phyloP scores from a whole-genome alignment of 2,329 filamentous ascomycete genomes.

The Pseudogymnoascus sp. region DNA sequence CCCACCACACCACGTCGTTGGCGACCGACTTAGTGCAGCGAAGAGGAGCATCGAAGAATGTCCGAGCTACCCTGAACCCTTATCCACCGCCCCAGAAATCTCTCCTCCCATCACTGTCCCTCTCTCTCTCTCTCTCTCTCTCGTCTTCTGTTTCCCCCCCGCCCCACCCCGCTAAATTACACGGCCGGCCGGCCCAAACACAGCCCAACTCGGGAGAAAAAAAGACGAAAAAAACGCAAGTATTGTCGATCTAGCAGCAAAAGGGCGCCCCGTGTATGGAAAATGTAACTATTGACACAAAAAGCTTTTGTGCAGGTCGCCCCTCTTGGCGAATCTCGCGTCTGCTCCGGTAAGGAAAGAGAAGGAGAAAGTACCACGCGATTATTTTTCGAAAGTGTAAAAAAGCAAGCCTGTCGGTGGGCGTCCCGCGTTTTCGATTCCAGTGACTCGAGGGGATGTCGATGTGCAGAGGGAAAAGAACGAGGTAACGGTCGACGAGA shows the following conservation, averaged over 20 bases:
- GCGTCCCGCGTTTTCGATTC: conserved; percentile 14
- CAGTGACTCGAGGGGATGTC: conserved; percentile 7
- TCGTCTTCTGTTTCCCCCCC: no score
- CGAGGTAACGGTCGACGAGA: conserved; percentile 6
- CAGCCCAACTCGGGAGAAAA: neutral
- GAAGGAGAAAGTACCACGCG: conserved; percentile 22
- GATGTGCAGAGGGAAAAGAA: conserved; percentile 12
- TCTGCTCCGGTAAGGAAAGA: conserved; percentile 18
- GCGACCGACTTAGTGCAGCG: conserved; percentile 16
- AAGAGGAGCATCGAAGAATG: neutral
- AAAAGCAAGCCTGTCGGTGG: conserved; percentile 25
- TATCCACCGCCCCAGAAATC: neutral
- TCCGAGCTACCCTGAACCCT: conserved; percentile 8
- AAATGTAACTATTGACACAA: conserved; percentile 26
- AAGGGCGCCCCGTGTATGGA: conserved; percentile 7
- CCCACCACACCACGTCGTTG: conserved; percentile 15
- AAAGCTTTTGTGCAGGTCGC: conserved; percentile 23
- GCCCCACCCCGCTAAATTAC: conserved; percentile 21
- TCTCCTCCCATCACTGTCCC: neutral
- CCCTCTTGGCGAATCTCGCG: conserved; percentile 15
- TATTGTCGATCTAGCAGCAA: conserved; percentile 7
- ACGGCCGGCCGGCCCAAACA: conserved; percentile 23
- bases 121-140: conserved; percentile 2
- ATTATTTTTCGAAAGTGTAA: conserved; percentile 17
- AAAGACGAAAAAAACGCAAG: neutral